These are phyloP conservation scores for Pseudocercospora fijiensis DNA, from an alignment of 2,329 filamentous ascomycete species.

Conservation along the genomic window DNA sequence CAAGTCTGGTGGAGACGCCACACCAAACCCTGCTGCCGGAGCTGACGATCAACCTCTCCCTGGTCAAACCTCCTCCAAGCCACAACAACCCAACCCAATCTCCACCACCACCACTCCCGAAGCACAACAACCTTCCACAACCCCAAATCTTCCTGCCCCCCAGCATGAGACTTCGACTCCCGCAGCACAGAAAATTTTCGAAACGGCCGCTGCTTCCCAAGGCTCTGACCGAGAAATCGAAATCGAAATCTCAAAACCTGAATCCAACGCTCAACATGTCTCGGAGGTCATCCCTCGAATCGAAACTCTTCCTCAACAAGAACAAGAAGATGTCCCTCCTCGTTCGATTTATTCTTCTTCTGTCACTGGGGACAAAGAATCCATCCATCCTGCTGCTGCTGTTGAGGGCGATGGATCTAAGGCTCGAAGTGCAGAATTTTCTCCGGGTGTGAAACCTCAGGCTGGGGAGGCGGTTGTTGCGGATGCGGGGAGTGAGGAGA, in stretches of 20 bases:
- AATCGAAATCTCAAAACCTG: conserved; percentile 23
- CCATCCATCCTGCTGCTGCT: too few species aligned
- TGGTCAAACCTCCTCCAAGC: not conserved
- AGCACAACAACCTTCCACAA: not conserved
- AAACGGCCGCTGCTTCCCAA: conserved; percentile 26
- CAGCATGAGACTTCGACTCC: not conserved
- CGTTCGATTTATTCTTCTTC: conserved; percentile 28
- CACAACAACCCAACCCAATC: not conserved
- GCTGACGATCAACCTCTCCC: not conserved
- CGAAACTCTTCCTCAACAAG: conserved; percentile 9
- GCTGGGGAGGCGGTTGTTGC: conserved; percentile 41
- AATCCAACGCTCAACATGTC: conserved; percentile 27
- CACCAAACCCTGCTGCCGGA: conserved; percentile 13
- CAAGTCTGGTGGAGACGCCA: conserved; percentile 26
- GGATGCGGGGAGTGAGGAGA: conserved; percentile 36
- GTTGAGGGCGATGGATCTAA: conserved; percentile 34
- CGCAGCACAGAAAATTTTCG: conserved; percentile 24
- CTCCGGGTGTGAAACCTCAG: conserved; percentile 30
- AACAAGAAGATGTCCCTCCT: not conserved
- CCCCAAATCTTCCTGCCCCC: not conserved
- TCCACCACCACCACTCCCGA: not conserved
- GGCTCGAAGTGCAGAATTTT: conserved; percentile 7
- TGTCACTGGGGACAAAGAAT: conserved; percentile 24
- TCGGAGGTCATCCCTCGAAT: conserved; percentile 7
- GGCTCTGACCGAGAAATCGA: conserved; percentile 18